Evolutionary conservation across 352 stramenopile species (phyloP).

Genomic region (Globisporangium heterothallicum): DNA sequence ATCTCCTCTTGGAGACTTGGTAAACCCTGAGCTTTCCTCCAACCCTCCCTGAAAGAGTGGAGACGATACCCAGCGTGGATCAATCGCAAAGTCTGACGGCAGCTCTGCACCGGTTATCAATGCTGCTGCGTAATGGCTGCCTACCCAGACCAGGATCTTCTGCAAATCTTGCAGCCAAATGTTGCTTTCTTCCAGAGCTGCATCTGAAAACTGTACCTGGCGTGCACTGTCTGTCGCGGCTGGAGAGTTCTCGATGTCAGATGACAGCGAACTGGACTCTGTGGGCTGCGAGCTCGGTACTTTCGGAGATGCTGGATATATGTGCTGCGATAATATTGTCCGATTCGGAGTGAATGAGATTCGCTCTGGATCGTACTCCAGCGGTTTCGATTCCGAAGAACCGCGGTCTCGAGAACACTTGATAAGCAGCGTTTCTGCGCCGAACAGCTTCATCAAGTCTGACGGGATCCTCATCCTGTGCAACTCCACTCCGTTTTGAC

Average conservation of each 20-base stretch:
- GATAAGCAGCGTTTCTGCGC: constrained; percentile 38
- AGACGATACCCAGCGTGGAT: constrained; percentile 43
- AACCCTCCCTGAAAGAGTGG: constrained; percentile 54
- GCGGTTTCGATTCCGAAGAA: constrained; percentile 1
- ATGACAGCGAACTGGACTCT: not conserved
- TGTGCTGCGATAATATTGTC: constrained; percentile 55
- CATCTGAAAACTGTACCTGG: constrained; percentile 12
- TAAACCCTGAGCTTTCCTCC: constrained; percentile 18
- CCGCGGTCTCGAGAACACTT: constrained; percentile 11
- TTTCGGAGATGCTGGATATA: constrained; percentile 22
- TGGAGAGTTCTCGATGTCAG: not conserved
- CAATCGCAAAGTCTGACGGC: constrained; percentile 13
- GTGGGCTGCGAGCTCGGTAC: not conserved
- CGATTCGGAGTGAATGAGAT: constrained; percentile 37
- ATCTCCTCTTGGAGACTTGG: not conserved
- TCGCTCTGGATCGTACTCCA: constrained; percentile 22
- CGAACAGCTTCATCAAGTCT: constrained; percentile 42
- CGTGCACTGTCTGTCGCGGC: not conserved
- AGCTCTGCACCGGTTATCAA: constrained; percentile 40
- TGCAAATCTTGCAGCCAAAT: constrained; percentile 62
- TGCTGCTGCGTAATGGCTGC: constrained; percentile 57
- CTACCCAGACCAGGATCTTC: constrained; percentile 52
- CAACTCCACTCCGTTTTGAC: constrained; percentile 20
- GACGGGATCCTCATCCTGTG: constrained; percentile 30
- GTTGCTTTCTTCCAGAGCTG: constrained; percentile 21